Base-by-base conservation (phyloP, 2,329 filamentous ascomycete genomes). In the Alternaria viburni region DNA sequence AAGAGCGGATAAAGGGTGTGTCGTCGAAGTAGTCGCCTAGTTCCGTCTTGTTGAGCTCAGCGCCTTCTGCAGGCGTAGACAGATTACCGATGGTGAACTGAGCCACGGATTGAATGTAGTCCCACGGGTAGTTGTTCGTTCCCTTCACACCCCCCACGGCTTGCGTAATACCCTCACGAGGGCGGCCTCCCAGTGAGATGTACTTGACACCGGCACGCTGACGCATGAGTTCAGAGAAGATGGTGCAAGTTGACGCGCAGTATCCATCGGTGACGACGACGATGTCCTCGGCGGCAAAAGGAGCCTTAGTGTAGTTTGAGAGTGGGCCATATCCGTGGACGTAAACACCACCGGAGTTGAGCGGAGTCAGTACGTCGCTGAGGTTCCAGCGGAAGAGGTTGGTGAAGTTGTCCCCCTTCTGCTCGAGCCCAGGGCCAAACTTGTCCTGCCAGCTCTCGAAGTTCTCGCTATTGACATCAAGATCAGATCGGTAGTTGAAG, bases 111-210 rank as follows among this genome's bases (percentile, higher is more conserved):
- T 79, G 76, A 54, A 80, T 78, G 62, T 74, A 77, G 21, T 55
- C 56, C 75, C 74, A 79, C 0, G 70, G 69, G 19, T 59, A 68
- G 60, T 77, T 72, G 66, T 85, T 81, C 0, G 81, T 79, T 30
- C 89, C 90, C 70, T 90, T 88, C 51, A 88, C 85, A n/a, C 89
- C 90, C n/a, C 89, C 88, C 17, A 90, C 81, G 36, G 79, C 79
- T 65, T 81, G 79, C 0, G 90, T 91, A 1, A 85, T 84, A 4
- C 79, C 80, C 0, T 81, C 70, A 11, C 80, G 77, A 0, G 89
- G 86, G 1, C 87, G 85, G 2, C 90, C 90, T 10, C 90, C 89
- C 23, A 89, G 80, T 2, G 83, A 83, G 49, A 90, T 82, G 36
- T 85, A 86, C 66, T 85, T 85, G 3, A 90, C 85, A 21, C 85